Conservation (phyloP, 805 yeast genomes). For the Pichia thaimueangensis region DNA sequence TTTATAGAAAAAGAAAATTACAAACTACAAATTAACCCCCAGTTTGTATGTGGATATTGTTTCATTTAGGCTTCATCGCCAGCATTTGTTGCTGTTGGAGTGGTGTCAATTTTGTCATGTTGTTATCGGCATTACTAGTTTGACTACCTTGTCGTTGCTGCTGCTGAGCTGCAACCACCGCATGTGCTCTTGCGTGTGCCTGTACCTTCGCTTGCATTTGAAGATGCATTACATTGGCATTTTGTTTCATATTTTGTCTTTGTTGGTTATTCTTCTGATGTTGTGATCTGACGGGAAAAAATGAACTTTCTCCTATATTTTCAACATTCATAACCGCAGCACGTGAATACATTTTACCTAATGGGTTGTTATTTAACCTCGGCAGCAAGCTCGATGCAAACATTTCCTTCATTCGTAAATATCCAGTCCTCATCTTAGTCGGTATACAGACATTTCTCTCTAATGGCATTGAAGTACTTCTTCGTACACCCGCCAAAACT, state of each 20-base stretch:
- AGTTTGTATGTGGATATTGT: too few relatives aligned
- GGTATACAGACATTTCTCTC: slow-evolving; percentile 72
- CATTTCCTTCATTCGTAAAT: slow-evolving; percentile 87
- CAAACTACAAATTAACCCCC: too few relatives aligned
- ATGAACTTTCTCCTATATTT: slow-evolving; percentile 53
- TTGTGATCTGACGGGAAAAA: slow-evolving; percentile 47
- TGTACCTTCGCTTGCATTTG: slow-evolving; percentile 15
- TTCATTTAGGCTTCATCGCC: too few relatives aligned
- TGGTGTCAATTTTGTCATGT: not conserved
- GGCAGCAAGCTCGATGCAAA: slow-evolving; percentile 80
- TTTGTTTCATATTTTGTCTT: slow-evolving; percentile 8
- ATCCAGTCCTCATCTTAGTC: slow-evolving; percentile 59
- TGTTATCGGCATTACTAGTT: not conserved
- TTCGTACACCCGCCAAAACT: slow-evolving; percentile 81
- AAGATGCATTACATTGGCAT: slow-evolving; percentile 13
- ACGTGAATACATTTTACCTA: slow-evolving; percentile 77
- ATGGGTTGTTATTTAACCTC: slow-evolving; percentile 48
- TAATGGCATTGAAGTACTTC: slow-evolving; percentile 76
- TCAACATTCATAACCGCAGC: slow-evolving; percentile 72
- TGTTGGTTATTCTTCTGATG: slow-evolving; percentile 25
- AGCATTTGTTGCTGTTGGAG: slow-evolving; percentile 7
- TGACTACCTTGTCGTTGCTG: not conserved
- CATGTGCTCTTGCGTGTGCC: slow-evolving; percentile 1
- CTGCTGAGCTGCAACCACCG: not conserved
- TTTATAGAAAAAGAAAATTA: too few relatives aligned